Base-by-base conservation (phyloP, 1,284 basidiomycete species). In the Bjerkandera adusta region DNA sequence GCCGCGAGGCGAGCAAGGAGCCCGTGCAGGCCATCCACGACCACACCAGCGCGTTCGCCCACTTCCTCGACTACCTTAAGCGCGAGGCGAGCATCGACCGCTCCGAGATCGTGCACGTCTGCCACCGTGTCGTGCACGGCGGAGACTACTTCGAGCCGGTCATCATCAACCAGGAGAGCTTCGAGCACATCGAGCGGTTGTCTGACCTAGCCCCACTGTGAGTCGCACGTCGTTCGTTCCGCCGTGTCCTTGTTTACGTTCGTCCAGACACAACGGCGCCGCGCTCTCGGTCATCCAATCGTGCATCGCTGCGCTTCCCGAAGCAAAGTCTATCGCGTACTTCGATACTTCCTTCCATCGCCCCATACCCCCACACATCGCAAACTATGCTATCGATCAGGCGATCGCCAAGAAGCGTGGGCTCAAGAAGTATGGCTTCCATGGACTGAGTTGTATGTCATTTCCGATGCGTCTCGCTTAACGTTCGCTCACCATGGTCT, bases 301-400 rank as follows among this genome's bases (percentile, higher is more conserved):
- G 1, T 86, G 82, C 57, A 71, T 89, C 12, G 65, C 77, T 5
- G 70, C 71, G 1, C 71, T 94, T 4, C 86, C 88, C 0, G 62
- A 78, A 13, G 71, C 83, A 3, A 70, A 68, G 30, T 83, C 82
- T 1, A 76, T 87, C 47, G 83, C 83, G 0, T 87, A 80, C 58
- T 95, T 94, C 62, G 92, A 94, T 64, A 91, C 90, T 0, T 75
- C 88, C 4, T 94, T 94, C 68, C 92, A 95, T 61, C 75, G 75
- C 36, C 78, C 85, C 6, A 77, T 94, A 12, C 87, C 89, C 0
- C 59, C 68, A 4, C 82, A 89, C 57, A 81, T 92, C 44, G 79
- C 85, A 42, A 86, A 79, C 38, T 93, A 92, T 60, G 79, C 90
- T 0, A 84, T 94, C 43, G 73, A 87, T 45, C 80, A 77, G 47